A percentile compares a stretch with the other conserved stretches of the same genome.
These are phyloP conservation scores for Crithidia expoeki DNA, from an alignment of 208 protist species.

Conservation along the genomic window DNA sequence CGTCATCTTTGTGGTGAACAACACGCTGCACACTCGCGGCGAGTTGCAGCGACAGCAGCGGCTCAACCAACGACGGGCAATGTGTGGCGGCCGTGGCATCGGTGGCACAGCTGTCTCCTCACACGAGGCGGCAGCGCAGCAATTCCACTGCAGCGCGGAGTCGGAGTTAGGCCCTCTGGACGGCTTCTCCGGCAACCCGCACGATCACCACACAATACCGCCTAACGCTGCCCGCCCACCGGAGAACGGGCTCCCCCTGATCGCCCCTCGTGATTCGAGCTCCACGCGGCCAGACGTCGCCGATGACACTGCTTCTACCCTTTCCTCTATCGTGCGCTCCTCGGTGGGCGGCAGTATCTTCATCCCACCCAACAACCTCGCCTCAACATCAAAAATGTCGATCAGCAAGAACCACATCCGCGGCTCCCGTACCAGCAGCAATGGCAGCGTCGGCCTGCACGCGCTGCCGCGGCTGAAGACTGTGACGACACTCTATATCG, in stretches of 20 bases:
- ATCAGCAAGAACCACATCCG: conserved; percentile 17
- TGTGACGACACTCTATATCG: conserved; percentile 75
- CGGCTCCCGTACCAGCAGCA: conserved; percentile 5
- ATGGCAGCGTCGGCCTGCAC: neutral
- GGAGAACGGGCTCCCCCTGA: neutral
- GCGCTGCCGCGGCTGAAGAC: conserved; percentile 58
- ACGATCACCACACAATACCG: neutral
- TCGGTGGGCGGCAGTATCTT: conserved; percentile 32
- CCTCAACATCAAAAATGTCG: conserved; percentile 12
- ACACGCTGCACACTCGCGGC: neutral
- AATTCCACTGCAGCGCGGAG: neutral
- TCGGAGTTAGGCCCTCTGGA: neutral
- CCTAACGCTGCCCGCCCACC: neutral
- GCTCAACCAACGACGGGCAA: neutral
- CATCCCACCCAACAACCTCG: conserved; percentile 20
- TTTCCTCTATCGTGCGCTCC: conserved; percentile 48
- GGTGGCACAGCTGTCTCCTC: neutral
- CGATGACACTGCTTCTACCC: conserved; percentile 21
- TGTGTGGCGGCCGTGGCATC: neutral
- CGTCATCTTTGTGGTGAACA: conserved; percentile 10
- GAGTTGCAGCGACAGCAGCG: neutral
- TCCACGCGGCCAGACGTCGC: neutral
- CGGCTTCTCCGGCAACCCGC: neutral
- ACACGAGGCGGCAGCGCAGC: neutral
- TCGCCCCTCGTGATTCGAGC: neutral